Percentiles rank a stretch among this genome's conserved stretches.
Conservation (phyloP, 495 filamentous ascomycete species). For the Talaromyces wortmannii region DNA sequence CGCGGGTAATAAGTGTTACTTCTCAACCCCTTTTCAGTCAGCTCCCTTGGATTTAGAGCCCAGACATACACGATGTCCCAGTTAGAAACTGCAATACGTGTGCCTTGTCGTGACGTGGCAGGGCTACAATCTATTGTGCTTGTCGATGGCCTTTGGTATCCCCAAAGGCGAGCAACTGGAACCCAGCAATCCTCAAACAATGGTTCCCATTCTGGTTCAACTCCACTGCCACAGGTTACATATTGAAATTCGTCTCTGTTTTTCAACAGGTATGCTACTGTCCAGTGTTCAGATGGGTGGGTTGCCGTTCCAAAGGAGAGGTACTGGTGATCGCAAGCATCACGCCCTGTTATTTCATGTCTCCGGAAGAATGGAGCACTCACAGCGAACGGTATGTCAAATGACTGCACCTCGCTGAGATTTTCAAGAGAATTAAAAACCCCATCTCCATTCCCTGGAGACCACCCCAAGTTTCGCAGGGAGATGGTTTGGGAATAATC, state of each 20-base stretch:
- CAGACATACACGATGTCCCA: conserved; percentile 42
- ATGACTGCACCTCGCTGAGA: neutral
- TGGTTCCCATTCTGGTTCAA: conserved; percentile 1
- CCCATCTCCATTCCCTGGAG: neutral
- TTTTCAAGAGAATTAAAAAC: neutral
- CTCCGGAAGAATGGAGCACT: conserved; percentile 34
- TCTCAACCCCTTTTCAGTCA: conserved; percentile 10
- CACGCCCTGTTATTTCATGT: conserved; percentile 14
- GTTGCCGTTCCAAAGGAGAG: conserved; percentile 34
- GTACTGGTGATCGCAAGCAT: conserved; percentile 31
- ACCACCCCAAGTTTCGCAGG: too few relatives aligned
- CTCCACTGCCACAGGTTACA: too few relatives aligned
- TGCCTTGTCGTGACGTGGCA: conserved; percentile 29
- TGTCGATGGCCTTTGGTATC: conserved; percentile 20
- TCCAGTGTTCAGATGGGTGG: conserved; percentile 30
- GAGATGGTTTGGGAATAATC: conserved; percentile 8
- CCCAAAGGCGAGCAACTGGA: conserved; percentile 33
- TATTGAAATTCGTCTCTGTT: neutral
- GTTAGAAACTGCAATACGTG: conserved; percentile 34
- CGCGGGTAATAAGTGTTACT: conserved; percentile 23
- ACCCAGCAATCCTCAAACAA: conserved; percentile 12
- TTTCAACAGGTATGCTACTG: conserved; percentile 32
- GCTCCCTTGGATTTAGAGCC: conserved; percentile 29
- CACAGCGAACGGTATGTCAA: conserved; percentile 29
- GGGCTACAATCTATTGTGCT: conserved; percentile 36